Base-by-base conservation (phyloP, 257 asterid genomes). In the Solanum rostratum region DNA sequence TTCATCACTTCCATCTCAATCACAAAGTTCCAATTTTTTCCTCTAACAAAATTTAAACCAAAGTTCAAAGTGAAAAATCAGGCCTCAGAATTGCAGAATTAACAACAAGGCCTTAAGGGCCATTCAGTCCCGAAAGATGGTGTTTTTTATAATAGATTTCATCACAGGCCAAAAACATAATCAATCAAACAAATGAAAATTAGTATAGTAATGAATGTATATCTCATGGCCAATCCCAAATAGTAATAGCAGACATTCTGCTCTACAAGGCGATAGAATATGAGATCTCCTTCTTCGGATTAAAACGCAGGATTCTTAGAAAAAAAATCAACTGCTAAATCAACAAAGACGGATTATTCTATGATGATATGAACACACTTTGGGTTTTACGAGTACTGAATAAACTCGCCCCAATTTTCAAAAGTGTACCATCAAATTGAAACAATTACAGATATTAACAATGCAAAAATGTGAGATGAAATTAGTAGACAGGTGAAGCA, bases 101-200 rank as follows among this genome's bases (percentile, higher is more conserved):
- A 52, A 83, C 92, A 88, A 8, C 94, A 92, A 85, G 87, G 94
- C 88, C 82, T 5, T 46, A 45, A 15, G 84, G 53, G 91, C 94
- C 92, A 88, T 85, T 93, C 93, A 91, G 97, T 89, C 97, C 97
- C 96, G 96, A 92, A 93, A 92, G 95, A 93, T 92, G 94, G 97
- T 93, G 88, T 90, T 50, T 9, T 7, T 84, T 80, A 19, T 70
- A 10, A 71, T 1, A 7, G 60, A 87, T 91, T 83, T 90, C 97
- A 59, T 91, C 93, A 90, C 54, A 49, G 92, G 89, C 92, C 11
- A 78, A 15, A 3, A 15, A 3, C 5, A 43, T 29, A 15, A 2
- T 41, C 1, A 9, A 45, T 10, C 50, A 45, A 45, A 45, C 50
- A 45, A 45, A 2, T 45, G 12, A 49, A 14, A 50, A 2, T 65